Conservation (phyloP, 2,329 filamentous ascomycete genomes). For the Drechslerella dactyloides region DNA sequence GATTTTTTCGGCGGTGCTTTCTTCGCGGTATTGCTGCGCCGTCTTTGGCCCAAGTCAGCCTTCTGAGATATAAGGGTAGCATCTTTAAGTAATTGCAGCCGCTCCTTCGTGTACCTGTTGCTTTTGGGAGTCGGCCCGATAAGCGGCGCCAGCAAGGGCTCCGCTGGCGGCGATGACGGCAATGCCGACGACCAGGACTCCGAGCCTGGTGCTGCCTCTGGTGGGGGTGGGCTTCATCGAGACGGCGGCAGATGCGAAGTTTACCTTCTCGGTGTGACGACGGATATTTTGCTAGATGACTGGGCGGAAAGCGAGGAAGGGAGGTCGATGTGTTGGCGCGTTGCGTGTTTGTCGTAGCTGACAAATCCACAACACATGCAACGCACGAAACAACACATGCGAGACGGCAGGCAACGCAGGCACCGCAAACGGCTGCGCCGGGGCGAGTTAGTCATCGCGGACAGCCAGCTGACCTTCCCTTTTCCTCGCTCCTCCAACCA, state of each 20-base stretch:
- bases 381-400: too few relatives aligned
- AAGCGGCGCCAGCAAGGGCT: conserved; percentile 28
- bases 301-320: too few relatives aligned
- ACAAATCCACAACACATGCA: neutral
- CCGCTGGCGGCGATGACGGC: conserved; percentile 36
- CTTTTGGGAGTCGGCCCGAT: conserved; percentile 17
- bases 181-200: conserved; percentile 20
- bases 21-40: conserved; percentile 3
- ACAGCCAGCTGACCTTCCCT: too few relatives aligned
- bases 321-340: neutral
- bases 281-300: too few relatives aligned
- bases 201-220: conserved; percentile 5
- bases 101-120: conserved; percentile 16
- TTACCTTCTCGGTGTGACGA: too few relatives aligned
- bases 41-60: conserved; percentile 1
- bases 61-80: neutral
- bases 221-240: neutral
- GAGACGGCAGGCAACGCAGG: too few relatives aligned
- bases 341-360: neutral
- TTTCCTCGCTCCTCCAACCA: too few relatives aligned
- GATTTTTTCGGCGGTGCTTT: conserved; percentile 13
- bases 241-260: too few relatives aligned
- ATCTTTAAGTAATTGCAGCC: too few relatives aligned
- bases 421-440: too few relatives aligned
- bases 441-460: too few relatives aligned